Evolutionary conservation across 2,329 filamentous ascomycete genomes (phyloP).

Genomic region (Pseudophaeomoniella oleicola): DNA sequence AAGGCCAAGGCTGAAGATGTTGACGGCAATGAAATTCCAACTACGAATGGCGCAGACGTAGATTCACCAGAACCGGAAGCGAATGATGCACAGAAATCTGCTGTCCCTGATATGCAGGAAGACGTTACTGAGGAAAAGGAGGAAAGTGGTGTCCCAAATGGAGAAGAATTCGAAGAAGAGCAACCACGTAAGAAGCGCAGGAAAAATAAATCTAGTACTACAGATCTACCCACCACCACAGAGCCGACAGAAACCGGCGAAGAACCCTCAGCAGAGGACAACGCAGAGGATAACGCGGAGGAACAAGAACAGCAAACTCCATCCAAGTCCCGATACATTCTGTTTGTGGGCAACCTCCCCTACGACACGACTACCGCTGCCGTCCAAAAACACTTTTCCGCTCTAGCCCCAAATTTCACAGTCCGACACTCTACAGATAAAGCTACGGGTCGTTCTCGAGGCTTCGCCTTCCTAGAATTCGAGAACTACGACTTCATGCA

Average conservation of each 20-base stretch:
- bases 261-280: too few species aligned
- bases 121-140: too few species aligned
- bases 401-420: conserved; percentile 52
- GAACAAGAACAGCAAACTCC: too few species aligned
- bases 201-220: background rate
- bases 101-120: too few species aligned
- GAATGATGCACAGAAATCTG: too few species aligned
- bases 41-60: too few species aligned
- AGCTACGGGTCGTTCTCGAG: conserved; percentile 49
- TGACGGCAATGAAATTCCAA: too few species aligned
- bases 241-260: background rate
- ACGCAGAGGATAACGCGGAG: too few species aligned
- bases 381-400: conserved; percentile 62
- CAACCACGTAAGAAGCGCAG: background rate
- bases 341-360: conserved; percentile 81
- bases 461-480: conserved; percentile 83
- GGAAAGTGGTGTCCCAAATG: too few species aligned
- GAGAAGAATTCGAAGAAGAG: background rate
- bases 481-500: conserved; percentile 77
- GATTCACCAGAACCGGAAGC: too few species aligned
- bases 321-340: conserved; percentile 50
- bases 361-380: conserved; percentile 60
- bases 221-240: background rate
- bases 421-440: conserved; percentile 62
- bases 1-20: background rate